Evolutionary conservation across 345 rosid species (phyloP).

Genomic region (Psidium guajava): DNA sequence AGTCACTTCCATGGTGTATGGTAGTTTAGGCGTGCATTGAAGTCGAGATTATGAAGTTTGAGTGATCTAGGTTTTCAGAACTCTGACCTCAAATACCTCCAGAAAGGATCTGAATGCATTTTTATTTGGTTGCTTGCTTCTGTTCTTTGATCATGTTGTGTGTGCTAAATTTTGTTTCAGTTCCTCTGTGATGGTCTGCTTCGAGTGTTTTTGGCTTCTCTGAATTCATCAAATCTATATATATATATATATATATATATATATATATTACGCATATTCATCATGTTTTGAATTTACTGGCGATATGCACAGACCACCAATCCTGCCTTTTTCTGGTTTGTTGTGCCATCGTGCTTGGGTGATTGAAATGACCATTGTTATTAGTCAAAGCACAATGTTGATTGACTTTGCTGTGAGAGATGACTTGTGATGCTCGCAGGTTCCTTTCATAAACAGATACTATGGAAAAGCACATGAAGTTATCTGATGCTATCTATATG

Average conservation of each 20-base stretch:
- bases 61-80: neutral
- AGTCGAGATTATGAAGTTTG: no score
- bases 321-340: neutral
- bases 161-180: neutral
- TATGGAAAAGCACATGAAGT: constrained; percentile 80
- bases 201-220: neutral
- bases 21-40: neutral
- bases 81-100: neutral
- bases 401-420: neutral
- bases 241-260: neutral
- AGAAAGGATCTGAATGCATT: neutral
- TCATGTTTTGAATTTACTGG: neutral
- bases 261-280: neutral
- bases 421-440: constrained; percentile 30
- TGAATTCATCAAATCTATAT: neutral
- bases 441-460: constrained; percentile 70
- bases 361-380: neutral
- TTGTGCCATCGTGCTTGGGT: neutral
- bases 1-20: neutral
- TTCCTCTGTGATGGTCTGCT: neutral
- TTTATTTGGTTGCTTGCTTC: neutral
- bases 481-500: constrained; percentile 18
- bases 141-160: neutral
- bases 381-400: neutral
- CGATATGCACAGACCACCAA: neutral